phyloP scores from a whole-genome alignment of 129 eudicot genomes.

The Daucus carota region DNA sequence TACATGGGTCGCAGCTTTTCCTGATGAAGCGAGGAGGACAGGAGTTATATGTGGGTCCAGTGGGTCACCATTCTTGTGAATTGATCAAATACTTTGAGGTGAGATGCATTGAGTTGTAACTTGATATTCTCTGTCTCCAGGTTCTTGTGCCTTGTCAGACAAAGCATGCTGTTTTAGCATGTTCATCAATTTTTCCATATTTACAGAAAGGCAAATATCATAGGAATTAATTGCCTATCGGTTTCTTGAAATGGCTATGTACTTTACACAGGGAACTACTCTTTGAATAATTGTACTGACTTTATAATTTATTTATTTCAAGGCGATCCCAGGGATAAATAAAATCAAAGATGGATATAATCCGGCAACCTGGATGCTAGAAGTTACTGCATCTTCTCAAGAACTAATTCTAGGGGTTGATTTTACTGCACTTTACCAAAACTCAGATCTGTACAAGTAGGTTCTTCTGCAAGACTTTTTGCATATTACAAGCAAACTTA shows the following conservation, averaged over 20 bases:
- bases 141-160: not conserved
- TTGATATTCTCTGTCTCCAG: not conserved
- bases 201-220: too few species aligned
- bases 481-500: not conserved
- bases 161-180: not conserved
- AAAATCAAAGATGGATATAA: slow-evolving; percentile 25
- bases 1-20: slow-evolving; percentile 2
- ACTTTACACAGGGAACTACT: too few species aligned
- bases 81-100: slow-evolving; percentile 12
- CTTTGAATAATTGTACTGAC: too few species aligned
- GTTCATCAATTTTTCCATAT: not conserved
- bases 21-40: slow-evolving; percentile 10
- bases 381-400: slow-evolving; percentile 26
- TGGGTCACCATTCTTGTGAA: slow-evolving; percentile 5
- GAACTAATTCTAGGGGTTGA: slow-evolving; percentile 20
- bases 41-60: slow-evolving; percentile 10
- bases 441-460: slow-evolving; percentile 23
- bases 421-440: slow-evolving; percentile 16
- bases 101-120: not conserved
- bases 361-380: slow-evolving; percentile 34
- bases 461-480: not conserved
- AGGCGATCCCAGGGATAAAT: slow-evolving; percentile 18
- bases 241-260: too few species aligned
- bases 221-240: not conserved
- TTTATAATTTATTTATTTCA: not conserved